Percentiles rank a stretch among this genome's conserved stretches.
These are phyloP conservation scores for Beauveria varroae DNA, from an alignment of 2,329 filamentous ascomycete genomes.

Conservation along the genomic window DNA sequence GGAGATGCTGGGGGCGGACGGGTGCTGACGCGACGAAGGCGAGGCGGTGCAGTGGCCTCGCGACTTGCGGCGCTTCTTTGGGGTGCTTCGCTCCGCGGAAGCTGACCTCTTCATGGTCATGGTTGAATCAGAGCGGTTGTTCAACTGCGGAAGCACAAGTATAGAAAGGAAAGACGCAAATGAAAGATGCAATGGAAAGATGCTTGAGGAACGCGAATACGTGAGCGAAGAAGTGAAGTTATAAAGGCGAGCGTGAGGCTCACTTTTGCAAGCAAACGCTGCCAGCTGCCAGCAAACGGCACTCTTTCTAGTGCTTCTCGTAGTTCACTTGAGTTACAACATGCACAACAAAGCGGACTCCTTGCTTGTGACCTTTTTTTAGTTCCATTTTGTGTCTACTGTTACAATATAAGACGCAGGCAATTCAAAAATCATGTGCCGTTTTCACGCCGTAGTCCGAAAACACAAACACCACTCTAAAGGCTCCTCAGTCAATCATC, in stretches of 20 bases:
- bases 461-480: conserved; percentile 13
- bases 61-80: conserved; percentile 3
- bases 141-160: neutral
- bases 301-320: neutral
- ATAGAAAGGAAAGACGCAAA: neutral
- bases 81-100: neutral
- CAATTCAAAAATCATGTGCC: conserved; percentile 15
- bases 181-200: neutral
- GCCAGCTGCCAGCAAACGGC: neutral
- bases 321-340: neutral
- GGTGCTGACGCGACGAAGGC: neutral
- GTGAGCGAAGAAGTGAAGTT: neutral
- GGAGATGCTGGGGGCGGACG: neutral
- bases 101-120: neutral
- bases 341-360: neutral
- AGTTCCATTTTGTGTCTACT: conserved; percentile 20
- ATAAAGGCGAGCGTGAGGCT: neutral
- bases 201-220: no score
- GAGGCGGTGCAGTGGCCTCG: neutral
- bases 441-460: conserved; percentile 5
- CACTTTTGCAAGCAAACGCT: neutral
- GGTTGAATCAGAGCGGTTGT: no score
- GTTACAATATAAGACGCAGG: conserved; percentile 19
- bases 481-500: conserved; percentile 14
- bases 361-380: neutral